Base-by-base conservation (phyloP, 1,284 basidiomycete genomes). In the Fomitopsis pinicola region DNA sequence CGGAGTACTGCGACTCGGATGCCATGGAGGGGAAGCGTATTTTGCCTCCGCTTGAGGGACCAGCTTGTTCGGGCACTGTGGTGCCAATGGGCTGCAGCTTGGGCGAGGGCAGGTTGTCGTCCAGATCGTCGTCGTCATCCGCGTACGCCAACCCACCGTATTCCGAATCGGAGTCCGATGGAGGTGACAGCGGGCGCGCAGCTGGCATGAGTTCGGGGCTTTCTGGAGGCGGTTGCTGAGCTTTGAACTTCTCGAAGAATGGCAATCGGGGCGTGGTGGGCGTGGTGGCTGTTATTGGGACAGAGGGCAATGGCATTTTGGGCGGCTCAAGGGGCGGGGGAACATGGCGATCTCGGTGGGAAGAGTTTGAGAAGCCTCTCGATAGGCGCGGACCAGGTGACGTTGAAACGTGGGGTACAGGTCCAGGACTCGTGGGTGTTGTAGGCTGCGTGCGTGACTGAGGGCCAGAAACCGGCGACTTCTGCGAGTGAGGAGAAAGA, bases 231-330 rank as follows among this genome's bases (percentile, higher is more conserved):
- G 70, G 63, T 30, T 69, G 61, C 59, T 71, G 72, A 56, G 72
- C 72, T 68, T 80, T 78, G 72, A 80, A 80, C 63, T 77, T 78
- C 61, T 84, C 81, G 64, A 83, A 80, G 70, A 83, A 82, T 2
- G 78, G 74, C 50, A 77, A 64, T 40, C 70, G 64, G 28, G 59
- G 59, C 38, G 59, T 63, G 4, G 64, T 67, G 19, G 76, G 72
- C 3, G 73, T 72, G 9, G 69, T 67, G 19, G 77, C 78, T 15
- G 75, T 72, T 28, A 69, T 14, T 10, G 52, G 52, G 5, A 53
- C n/a, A 35, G 50, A 69, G 2, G 77, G 78, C 42, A 75, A 69
- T 8, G 74, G 72, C 8, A 66, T 68, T 62, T 72, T 72, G 15
- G 71, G 67, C 9, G 69, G 66, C 42, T 71, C 71, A 10, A 66